Evolutionary conservation across 225 moss, liverwort and hornwort genomes (phyloP).

Genomic region (Physcomitrellopsis africana): DNA sequence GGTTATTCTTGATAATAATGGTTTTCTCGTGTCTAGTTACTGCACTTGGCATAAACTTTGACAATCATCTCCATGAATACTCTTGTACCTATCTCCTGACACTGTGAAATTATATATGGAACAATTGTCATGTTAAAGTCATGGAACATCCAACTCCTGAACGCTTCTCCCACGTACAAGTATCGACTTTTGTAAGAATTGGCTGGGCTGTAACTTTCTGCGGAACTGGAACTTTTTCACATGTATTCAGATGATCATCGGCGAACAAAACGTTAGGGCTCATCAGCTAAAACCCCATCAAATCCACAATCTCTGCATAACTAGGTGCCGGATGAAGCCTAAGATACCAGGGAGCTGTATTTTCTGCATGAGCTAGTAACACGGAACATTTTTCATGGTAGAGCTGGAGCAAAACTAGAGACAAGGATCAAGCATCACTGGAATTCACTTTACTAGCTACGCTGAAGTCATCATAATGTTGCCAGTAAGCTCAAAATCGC

Average conservation of each 20-base stretch:
- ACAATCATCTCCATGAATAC: too few species aligned
- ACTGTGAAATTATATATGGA: too few species aligned
- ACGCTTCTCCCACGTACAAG: too few species aligned
- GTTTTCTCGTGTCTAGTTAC: too few species aligned
- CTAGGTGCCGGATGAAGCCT: constrained; percentile 38
- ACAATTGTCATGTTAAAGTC: too few species aligned
- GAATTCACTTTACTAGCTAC: constrained; percentile 25
- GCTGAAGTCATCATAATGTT: constrained; percentile 26
- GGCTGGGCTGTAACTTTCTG: too few species aligned
- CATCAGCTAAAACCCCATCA: constrained; percentile 43
- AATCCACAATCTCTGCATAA: constrained; percentile 51
- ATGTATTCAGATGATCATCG: constrained; percentile 29
- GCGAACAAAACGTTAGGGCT: constrained; percentile 34
- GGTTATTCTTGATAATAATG: too few species aligned
- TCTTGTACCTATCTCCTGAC: too few species aligned
- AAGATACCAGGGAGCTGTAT: constrained; percentile 32
- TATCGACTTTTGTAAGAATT: constrained; percentile 7
- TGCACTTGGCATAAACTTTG: too few species aligned
- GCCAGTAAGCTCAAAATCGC: constrained; percentile 41
- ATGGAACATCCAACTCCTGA: too few species aligned
- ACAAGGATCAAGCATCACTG: constrained; percentile 13
- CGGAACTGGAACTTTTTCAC: constrained; percentile 24
- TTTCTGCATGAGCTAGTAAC: constrained; percentile 42
- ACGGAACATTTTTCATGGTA: constrained; percentile 24
- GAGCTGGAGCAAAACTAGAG: constrained; percentile 31